These are phyloP conservation scores for Aureobasidium zeae DNA, from an alignment of 2,329 filamentous ascomycete genomes.

Conservation along the genomic window DNA sequence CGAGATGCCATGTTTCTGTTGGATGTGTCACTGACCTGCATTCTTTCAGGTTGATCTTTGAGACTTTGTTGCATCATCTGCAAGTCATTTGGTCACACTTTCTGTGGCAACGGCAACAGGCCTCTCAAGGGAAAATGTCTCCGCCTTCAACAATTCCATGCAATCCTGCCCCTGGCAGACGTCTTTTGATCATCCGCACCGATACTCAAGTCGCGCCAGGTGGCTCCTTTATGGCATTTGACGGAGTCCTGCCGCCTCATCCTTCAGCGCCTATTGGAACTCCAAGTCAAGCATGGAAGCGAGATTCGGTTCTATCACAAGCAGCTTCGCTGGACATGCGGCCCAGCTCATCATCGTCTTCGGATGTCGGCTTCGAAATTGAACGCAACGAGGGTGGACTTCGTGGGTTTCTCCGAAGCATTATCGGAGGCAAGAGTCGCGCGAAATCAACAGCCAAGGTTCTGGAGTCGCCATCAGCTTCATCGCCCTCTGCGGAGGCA, in stretches of 20 bases:
- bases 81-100: constrained; percentile 71
- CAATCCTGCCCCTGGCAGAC: constrained; percentile 72
- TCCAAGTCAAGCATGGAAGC: constrained; percentile 25
- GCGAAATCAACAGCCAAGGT: constrained; percentile 20
- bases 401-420: constrained; percentile 28
- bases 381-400: constrained; percentile 23
- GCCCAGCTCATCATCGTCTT: constrained; percentile 23
- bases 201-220: constrained; percentile 51
- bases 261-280: constrained; percentile 25
- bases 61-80: constrained; percentile 57
- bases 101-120: constrained; percentile 60
- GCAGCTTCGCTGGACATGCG: constrained; percentile 24
- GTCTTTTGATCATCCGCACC: constrained; percentile 80
- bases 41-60: constrained; percentile 54
- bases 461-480: neutral
- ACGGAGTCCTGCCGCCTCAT: constrained; percentile 44
- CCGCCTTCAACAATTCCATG: constrained; percentile 71
- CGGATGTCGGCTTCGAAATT: constrained; percentile 22
- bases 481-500: neutral
- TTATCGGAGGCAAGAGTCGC: constrained; percentile 25
- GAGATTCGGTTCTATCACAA: constrained; percentile 26
- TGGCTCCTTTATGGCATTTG: constrained; percentile 53
- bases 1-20: neutral
- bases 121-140: constrained; percentile 46
- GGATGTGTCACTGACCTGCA: neutral